A percentile compares a stretch with the other conserved stretches of the same genome.
Evolutionary conservation across 495 filamentous ascomycete species (phyloP).

Genomic region (Ascodesmis nigricans): DNA sequence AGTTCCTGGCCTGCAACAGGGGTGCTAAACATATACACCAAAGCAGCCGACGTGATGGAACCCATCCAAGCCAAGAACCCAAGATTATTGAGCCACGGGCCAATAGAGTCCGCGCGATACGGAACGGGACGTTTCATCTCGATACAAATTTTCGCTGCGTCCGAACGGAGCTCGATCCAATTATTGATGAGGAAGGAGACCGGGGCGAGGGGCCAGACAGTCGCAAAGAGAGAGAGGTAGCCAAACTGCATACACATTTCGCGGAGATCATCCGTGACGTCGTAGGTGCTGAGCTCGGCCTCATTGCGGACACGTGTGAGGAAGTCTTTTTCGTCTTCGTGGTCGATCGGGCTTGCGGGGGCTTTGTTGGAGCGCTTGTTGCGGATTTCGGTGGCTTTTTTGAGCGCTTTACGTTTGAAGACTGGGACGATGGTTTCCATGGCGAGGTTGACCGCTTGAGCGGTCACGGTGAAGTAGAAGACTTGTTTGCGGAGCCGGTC

Average conservation of each 20-base stretch:
- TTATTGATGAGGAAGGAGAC: conserved; percentile 86
- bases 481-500: conserved; percentile 72
- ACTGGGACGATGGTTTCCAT: conserved; percentile 76
- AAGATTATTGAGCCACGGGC: conserved; percentile 75
- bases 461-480: conserved; percentile 91
- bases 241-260: conserved; percentile 83
- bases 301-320: conserved; percentile 63
- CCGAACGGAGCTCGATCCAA: conserved; percentile 83
- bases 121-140: conserved; percentile 77
- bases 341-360: conserved; percentile 29
- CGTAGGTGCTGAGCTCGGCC: conserved; percentile 65
- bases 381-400: conserved; percentile 51
- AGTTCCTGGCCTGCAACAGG: conserved; percentile 28
- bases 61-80: conserved; percentile 83
- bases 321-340: conserved; percentile 53
- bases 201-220: conserved; percentile 75
- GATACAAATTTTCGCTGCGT: conserved; percentile 83
- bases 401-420: conserved; percentile 49
- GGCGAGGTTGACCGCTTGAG: conserved; percentile 70
- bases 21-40: conserved; percentile 71
- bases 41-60: conserved; percentile 57
- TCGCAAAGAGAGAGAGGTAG: conserved; percentile 82
- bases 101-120: conserved; percentile 74
- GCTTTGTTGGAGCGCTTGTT: conserved; percentile 29
- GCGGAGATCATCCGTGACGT: conserved; percentile 66